A percentile compares a stretch with the other conserved stretches of the same genome.
Evolutionary conservation across 179 eudicot species (phyloP).

Genomic region (Carnegiea gigantea): DNA sequence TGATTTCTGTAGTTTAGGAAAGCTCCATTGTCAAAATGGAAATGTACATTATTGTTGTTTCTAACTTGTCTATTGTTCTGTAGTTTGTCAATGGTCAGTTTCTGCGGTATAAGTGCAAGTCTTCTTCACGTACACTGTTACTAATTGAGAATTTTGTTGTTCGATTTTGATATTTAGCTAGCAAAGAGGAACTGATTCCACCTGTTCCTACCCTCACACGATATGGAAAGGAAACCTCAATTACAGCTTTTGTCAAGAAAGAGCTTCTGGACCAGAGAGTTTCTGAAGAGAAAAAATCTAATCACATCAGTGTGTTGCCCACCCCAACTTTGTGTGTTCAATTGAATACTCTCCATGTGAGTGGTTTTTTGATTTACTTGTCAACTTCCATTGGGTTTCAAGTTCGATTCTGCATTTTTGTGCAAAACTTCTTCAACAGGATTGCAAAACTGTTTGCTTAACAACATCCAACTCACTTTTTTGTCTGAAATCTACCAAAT

Average conservation of each 20-base stretch:
- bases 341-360: slow-evolving; percentile 87
- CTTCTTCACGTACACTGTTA: slow-evolving; percentile 7
- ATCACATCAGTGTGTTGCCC: slow-evolving; percentile 66
- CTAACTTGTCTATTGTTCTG: background rate
- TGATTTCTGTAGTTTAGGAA: background rate
- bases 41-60: background rate
- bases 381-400: background rate
- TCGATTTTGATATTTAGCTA: slow-evolving; percentile 47
- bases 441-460: background rate
- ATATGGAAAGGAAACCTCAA: slow-evolving; percentile 76
- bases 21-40: background rate
- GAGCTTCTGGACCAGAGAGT: slow-evolving; percentile 69
- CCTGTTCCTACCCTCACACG: slow-evolving; percentile 90
- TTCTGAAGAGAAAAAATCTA: slow-evolving; percentile 71
- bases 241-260: slow-evolving; percentile 90
- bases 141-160: background rate
- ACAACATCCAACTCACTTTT: background rate
- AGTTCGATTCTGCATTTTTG: background rate
- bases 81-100: background rate
- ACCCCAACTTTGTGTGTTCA: slow-evolving; percentile 86
- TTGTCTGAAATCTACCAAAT: background rate
- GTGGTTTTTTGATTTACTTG: slow-evolving; percentile 27
- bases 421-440: background rate
- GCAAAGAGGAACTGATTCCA: slow-evolving; percentile 84
- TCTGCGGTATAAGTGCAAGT: background rate